Conservation (phyloP, 768 basidiomycete genomes). For the Kwoniella heveanensis region DNA sequence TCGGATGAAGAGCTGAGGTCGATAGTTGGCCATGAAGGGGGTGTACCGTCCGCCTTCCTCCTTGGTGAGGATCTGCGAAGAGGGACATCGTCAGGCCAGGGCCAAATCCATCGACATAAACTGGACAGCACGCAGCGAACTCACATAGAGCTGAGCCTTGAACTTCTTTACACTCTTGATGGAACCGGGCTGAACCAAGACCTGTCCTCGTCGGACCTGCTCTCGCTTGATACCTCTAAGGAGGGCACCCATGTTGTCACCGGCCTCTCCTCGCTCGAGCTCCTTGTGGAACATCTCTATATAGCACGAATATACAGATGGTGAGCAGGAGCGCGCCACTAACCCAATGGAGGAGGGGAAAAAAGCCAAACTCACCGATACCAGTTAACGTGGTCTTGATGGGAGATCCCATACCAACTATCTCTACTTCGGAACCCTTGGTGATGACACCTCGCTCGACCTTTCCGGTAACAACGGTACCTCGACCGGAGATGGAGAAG, state of each 20-base stretch:
- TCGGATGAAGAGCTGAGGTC: slow-evolving; percentile 92
- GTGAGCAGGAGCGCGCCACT: too few relatives aligned
- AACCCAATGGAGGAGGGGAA: too few relatives aligned
- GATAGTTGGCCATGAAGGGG: slow-evolving; percentile 86
- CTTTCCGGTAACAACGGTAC: slow-evolving; percentile 94
- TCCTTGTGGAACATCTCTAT: slow-evolving; percentile 99
- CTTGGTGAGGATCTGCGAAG: slow-evolving; percentile 72
- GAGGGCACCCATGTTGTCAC: slow-evolving; percentile 98
- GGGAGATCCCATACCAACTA: slow-evolving; percentile 77
- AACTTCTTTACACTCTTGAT: slow-evolving; percentile 96
- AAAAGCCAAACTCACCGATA: slow-evolving; percentile 64
- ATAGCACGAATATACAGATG: neutral
- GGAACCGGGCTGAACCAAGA: slow-evolving; percentile 81
- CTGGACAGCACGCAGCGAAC: too few relatives aligned
- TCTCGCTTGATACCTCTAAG: slow-evolving; percentile 97
- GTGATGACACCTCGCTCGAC: slow-evolving; percentile 87
- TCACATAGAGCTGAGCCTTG: slow-evolving; percentile 81
- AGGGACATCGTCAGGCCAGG: too few relatives aligned
- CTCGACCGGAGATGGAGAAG: slow-evolving; percentile 97
- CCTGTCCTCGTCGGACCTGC: slow-evolving; percentile 89
- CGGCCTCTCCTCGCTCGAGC: slow-evolving; percentile 94
- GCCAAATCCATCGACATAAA: too few relatives aligned
- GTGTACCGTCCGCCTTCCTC: slow-evolving; percentile 69
- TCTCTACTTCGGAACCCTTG: slow-evolving; percentile 92
- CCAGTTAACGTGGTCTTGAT: slow-evolving; percentile 95